Evolutionary conservation across 1,284 basidiomycete species (phyloP).

Genomic region (Cryptococcus maquisensis): DNA sequence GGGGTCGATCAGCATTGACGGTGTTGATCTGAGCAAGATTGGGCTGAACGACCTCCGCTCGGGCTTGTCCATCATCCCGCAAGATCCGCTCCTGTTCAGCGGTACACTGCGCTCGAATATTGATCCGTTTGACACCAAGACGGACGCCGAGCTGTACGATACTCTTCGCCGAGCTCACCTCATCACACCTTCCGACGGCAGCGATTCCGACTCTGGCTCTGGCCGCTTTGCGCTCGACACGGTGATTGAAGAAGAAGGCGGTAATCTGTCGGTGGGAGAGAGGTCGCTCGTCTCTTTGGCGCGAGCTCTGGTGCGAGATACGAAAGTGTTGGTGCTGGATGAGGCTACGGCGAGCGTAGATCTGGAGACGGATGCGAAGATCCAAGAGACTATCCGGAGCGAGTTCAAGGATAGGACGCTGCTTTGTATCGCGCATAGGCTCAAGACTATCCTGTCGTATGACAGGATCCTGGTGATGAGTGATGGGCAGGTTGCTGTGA

Average conservation of each 20-base stretch:
- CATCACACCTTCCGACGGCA: background rate
- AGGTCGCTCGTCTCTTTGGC: slow-evolving; percentile 63
- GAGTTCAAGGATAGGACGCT: slow-evolving; percentile 61
- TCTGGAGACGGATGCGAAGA: slow-evolving; percentile 63
- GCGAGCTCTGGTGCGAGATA: slow-evolving; percentile 60
- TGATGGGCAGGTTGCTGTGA: slow-evolving; percentile 60
- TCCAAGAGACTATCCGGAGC: slow-evolving; percentile 62
- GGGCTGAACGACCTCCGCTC: slow-evolving; percentile 49
- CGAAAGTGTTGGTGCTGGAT: slow-evolving; percentile 14
- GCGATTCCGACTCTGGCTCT: background rate
- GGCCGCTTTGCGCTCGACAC: slow-evolving; percentile 53
- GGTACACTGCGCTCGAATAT: slow-evolving; percentile 62
- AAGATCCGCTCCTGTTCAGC: slow-evolving; percentile 53
- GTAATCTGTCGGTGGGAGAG: slow-evolving; percentile 61
- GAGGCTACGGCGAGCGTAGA: slow-evolving; percentile 48
- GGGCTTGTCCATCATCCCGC: slow-evolving; percentile 55
- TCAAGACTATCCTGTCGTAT: slow-evolving; percentile 72
- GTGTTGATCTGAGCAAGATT: slow-evolving; percentile 49
- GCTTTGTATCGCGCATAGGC: slow-evolving; percentile 57
- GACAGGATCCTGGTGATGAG: slow-evolving; percentile 68
- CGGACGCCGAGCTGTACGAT: slow-evolving; percentile 71
- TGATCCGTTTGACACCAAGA: slow-evolving; percentile 66
- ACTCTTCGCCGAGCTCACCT: slow-evolving; percentile 61
- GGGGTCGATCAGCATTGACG: slow-evolving; percentile 58
- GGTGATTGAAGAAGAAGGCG: slow-evolving; percentile 61